Percentiles rank a stretch among this genome's conserved stretches.
These are phyloP conservation scores for Gracilaria domingensis DNA, from an alignment of 23 red algal genomes.

Conservation along the genomic window DNA sequence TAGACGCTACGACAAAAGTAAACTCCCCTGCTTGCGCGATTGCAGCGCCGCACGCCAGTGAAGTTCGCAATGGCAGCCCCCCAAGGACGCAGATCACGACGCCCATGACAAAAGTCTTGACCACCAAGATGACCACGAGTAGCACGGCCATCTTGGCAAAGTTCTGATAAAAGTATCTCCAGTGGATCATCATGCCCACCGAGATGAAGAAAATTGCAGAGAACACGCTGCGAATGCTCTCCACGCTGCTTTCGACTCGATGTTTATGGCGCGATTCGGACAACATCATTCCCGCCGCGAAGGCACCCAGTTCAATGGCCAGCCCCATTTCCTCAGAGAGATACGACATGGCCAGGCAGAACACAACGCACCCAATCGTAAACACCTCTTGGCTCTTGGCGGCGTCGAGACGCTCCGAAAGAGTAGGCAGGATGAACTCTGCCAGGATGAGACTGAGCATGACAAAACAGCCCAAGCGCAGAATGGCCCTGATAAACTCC, in stretches of 20 bases:
- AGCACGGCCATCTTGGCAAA: slow-evolving; percentile 72
- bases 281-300: slow-evolving; percentile 83
- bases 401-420: slow-evolving; percentile 71
- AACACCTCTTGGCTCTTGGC: slow-evolving; percentile 78
- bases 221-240: slow-evolving; percentile 77
- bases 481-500: slow-evolving; percentile 63
- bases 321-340: slow-evolving; percentile 84
- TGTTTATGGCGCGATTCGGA: slow-evolving; percentile 69
- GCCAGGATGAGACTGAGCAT: slow-evolving; percentile 79
- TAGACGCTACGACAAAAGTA: slow-evolving; percentile 85
- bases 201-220: slow-evolving; percentile 85
- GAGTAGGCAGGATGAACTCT: slow-evolving; percentile 76
- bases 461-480: slow-evolving; percentile 80
- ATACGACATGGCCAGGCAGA: slow-evolving; percentile 79
- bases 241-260: slow-evolving; percentile 73
- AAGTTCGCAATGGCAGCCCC: slow-evolving; percentile 60
- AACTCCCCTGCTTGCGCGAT: slow-evolving; percentile 88
- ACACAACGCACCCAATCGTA: slow-evolving; percentile 82
- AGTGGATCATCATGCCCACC: slow-evolving; percentile 93
- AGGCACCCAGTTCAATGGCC: slow-evolving; percentile 88
- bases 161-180: slow-evolving; percentile 82
- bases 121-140: slow-evolving; percentile 71
- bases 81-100: slow-evolving; percentile 65
- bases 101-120: slow-evolving; percentile 75
- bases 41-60: slow-evolving; percentile 69